Percentiles rank a stretch among this genome's conserved stretches.
phyloP scores from a whole-genome alignment of 2,329 filamentous ascomycete genomes.

The Beauveria scarabaeidicola region DNA sequence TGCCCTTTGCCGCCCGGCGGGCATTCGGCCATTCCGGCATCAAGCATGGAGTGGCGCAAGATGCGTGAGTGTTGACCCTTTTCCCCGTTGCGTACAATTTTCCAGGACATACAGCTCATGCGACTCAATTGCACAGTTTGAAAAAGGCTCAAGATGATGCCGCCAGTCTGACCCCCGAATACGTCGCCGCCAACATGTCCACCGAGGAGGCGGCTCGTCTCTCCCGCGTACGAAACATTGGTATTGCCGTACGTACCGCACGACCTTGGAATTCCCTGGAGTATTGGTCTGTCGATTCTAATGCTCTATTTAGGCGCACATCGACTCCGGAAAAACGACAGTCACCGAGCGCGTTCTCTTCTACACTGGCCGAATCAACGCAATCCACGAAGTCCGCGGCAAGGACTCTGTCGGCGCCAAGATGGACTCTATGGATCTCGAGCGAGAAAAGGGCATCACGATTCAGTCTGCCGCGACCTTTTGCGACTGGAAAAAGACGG shows the following conservation, averaged over 20 bases:
- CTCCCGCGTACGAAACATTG: slow-evolving; percentile 84
- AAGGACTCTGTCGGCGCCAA: slow-evolving; percentile 94
- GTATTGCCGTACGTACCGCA: slow-evolving; percentile 70
- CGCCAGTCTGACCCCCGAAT: slow-evolving; percentile 44
- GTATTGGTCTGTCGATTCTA: slow-evolving; percentile 9
- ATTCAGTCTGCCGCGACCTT: slow-evolving; percentile 98
- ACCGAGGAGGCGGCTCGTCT: slow-evolving; percentile 71
- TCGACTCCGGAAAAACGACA: slow-evolving; percentile 97
- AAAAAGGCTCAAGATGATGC: slow-evolving; percentile 47
- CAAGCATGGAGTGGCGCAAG: slow-evolving; percentile 28
- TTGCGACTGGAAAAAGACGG: slow-evolving; percentile 89
- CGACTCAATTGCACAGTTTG: slow-evolving; percentile 24
- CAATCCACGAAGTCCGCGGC: slow-evolving; percentile 93
- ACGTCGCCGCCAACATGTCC: slow-evolving; percentile 69
- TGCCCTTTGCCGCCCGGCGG: slow-evolving; percentile 19
- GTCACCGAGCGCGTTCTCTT: slow-evolving; percentile 93
- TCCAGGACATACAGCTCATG: background rate
- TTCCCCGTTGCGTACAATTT: background rate
- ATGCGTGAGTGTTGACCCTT: slow-evolving; percentile 27
- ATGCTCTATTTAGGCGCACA: slow-evolving; percentile 63
- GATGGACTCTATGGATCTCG: slow-evolving; percentile 99
- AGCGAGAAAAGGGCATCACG: slow-evolving; percentile 96
- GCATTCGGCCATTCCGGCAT: slow-evolving; percentile 26
- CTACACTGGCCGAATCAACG: slow-evolving; percentile 94
- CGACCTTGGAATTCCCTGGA: background rate